A percentile compares a stretch with the other conserved stretches of the same genome.
Conservation (phyloP, 805 yeast genomes). For the Starmerella apis region DNA sequence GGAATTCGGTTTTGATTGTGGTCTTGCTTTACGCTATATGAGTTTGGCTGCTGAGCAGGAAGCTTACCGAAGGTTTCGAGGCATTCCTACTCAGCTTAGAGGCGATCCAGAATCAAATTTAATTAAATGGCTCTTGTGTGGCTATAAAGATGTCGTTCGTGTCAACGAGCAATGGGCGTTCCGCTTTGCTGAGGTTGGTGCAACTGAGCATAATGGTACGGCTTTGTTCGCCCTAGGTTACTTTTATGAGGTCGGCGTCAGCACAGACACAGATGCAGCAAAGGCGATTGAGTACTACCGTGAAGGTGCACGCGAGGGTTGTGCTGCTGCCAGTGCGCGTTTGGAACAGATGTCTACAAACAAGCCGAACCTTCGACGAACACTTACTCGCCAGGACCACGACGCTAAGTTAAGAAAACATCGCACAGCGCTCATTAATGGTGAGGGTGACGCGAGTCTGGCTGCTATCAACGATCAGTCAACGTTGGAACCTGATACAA, state of each 20-base stretch:
- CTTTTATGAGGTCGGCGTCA: slow-evolving; percentile 57
- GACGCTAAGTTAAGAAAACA: slow-evolving; percentile 18
- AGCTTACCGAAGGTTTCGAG: slow-evolving; percentile 24
- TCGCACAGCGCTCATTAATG: slow-evolving; percentile 13
- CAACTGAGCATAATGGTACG: slow-evolving; percentile 48
- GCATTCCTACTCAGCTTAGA: slow-evolving; percentile 15
- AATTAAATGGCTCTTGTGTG: slow-evolving; percentile 58
- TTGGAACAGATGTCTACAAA: slow-evolving; percentile 21
- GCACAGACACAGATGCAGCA: slow-evolving; percentile 37
- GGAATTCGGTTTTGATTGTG: slow-evolving; percentile 29
- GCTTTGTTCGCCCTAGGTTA: slow-evolving; percentile 64
- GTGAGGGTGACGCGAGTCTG: slow-evolving; percentile 13
- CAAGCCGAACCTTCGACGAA: slow-evolving; percentile 17
- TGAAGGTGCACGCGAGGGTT: slow-evolving; percentile 45
- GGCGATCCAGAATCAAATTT: slow-evolving; percentile 35
- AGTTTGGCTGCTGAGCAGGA: slow-evolving; percentile 32
- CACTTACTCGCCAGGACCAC: slow-evolving; percentile 22
- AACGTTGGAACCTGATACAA: neutral
- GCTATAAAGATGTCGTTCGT: slow-evolving; percentile 44
- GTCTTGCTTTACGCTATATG: slow-evolving; percentile 30
- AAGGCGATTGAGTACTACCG: slow-evolving; percentile 43
- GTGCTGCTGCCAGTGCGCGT: slow-evolving; percentile 30
- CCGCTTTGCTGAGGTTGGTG: slow-evolving; percentile 55
- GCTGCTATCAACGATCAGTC: slow-evolving; percentile 17
- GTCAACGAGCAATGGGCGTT: slow-evolving; percentile 56